These are phyloP conservation scores for Kwoniella dendrophila DNA, from an alignment of 768 basidiomycete species.

Conservation along the genomic window DNA sequence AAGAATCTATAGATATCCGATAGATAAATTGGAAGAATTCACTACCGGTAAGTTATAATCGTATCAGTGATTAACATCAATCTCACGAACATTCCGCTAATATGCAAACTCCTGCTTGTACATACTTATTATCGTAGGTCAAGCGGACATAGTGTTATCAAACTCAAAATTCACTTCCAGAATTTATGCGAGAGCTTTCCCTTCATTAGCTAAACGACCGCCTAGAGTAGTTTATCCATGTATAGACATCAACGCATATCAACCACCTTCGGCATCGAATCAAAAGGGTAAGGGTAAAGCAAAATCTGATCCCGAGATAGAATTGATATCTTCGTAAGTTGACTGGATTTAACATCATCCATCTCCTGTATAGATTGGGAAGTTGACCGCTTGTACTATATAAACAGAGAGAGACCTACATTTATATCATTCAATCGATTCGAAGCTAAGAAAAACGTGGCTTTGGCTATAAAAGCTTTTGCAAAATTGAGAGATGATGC, in stretches of 20 bases:
- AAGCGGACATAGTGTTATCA: slow-evolving; percentile 85
- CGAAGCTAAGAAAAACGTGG: slow-evolving; percentile 89
- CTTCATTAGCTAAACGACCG: slow-evolving; percentile 62
- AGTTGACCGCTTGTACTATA: too few relatives aligned
- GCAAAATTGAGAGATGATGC: slow-evolving; percentile 59
- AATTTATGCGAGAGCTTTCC: slow-evolving; percentile 75
- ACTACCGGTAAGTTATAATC: slow-evolving; percentile 71
- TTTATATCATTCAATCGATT: slow-evolving; percentile 87
- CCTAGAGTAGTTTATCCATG: slow-evolving; percentile 93
- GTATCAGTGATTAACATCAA: neutral
- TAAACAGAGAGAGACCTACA: slow-evolving; percentile 66
- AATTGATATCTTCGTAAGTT: slow-evolving; percentile 47
- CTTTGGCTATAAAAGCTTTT: slow-evolving; percentile 78
- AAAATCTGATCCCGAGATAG: slow-evolving; percentile 51
- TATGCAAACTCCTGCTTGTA: neutral
- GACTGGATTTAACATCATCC: neutral
- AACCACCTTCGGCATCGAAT: slow-evolving; percentile 57
- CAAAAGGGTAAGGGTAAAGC: slow-evolving; percentile 57
- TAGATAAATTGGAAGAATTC: slow-evolving; percentile 85
- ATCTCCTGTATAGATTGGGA: too few relatives aligned
- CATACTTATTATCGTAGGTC: slow-evolving; percentile 62
- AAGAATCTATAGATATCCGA: slow-evolving; percentile 76
- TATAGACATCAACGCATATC: slow-evolving; percentile 79
- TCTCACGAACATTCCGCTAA: neutral
- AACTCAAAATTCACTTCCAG: slow-evolving; percentile 89